Percentiles rank a stretch among this genome's conserved stretches.
phyloP scores from a whole-genome alignment of 2,329 filamentous ascomycete species.

The Diplodia scrobiculata region DNA sequence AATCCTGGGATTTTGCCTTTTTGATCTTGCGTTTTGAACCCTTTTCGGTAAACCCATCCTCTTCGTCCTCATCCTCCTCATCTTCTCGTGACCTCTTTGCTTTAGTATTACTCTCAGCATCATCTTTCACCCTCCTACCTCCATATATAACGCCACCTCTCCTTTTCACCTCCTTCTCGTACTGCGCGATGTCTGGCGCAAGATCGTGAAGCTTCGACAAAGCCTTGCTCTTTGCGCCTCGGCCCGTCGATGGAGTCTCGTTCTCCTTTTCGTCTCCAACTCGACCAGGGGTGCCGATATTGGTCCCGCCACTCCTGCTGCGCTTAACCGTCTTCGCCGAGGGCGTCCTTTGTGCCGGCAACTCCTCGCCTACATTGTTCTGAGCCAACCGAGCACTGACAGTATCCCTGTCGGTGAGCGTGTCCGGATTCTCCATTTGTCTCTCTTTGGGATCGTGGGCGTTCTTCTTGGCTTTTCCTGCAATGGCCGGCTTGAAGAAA shows the following conservation, averaged over 20 bases:
- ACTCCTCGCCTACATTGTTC: constrained; percentile 31
- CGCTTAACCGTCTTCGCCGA: constrained; percentile 37
- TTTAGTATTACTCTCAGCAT: constrained; percentile 42
- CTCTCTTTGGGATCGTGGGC: constrained; percentile 1
- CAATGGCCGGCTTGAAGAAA: constrained; percentile 42
- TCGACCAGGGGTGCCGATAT: constrained; percentile 56
- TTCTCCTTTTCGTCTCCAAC: constrained; percentile 71
- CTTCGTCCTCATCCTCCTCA: constrained; percentile 38
- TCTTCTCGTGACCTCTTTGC: constrained; percentile 50
- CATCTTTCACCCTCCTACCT: constrained; percentile 45
- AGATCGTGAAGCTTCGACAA: constrained; percentile 73
- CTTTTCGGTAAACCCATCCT: constrained; percentile 48
- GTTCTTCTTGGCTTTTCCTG: neutral
- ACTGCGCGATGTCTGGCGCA: constrained; percentile 82
- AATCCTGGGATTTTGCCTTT: constrained; percentile 51
- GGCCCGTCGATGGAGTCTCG: constrained; percentile 74
- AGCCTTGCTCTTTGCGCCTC: constrained; percentile 86
- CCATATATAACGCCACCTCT: constrained; percentile 66
- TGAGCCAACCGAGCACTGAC: neutral
- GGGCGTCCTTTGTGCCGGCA: constrained; percentile 36
- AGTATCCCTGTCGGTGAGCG: constrained; percentile 33
- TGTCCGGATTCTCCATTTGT: constrained; percentile 30
- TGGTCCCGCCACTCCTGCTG: constrained; percentile 32
- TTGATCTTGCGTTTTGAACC: constrained; percentile 65
- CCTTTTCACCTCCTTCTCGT: constrained; percentile 91